Evolutionary conservation across 805 yeast species (phyloP), one percentile per base, ranked within the genome.

Genomic region (Candida maesae): DNA sequence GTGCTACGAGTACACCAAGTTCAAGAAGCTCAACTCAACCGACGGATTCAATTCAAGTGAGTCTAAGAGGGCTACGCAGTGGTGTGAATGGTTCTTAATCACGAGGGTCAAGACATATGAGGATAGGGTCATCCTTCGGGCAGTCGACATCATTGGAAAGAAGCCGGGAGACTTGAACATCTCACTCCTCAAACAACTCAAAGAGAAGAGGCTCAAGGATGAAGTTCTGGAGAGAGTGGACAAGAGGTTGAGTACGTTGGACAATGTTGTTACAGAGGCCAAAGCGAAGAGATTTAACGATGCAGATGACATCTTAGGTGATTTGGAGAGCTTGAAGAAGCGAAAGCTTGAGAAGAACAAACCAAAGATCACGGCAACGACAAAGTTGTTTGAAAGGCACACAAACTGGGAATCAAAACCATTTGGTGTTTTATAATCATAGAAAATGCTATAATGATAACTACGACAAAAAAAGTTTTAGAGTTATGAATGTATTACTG

Each of bases 321-420:
- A 66, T 41, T 28, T 60, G 27, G 65, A 54, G 23, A 51, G 43
- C 23, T 41, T 63, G 36, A 63, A 58, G 43, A 54, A 52, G 42
- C 49, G 61, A 27, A 47, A 45, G 36, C 35, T 45, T 18, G 35
- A 38, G 13, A 36, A 32, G 25, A 30, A 26, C 5, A 40, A 38
- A 19, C 30, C 35, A 23, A 29, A 34, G n/a, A 25, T n/a, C 10
- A 15, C 20, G 23, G 12, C 35, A 12, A 34, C 19, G 12, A 19
- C 45, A 10, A 52, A 48, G 35, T 19, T 45, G 3, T 55, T 58
- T 33, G 52, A 45, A 24, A 37, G 33, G 14, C 21, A 36, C 21
- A 40, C 57, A 0, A 48, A 65, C 26, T 79, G 84, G 83, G 53
- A 55, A 17, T 76, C 81, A 0, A 68, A 60, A 41, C 81, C 84